Base-by-base conservation (phyloP, 2,329 filamentous ascomycete genomes). In the Stemphylium lycopersici region DNA sequence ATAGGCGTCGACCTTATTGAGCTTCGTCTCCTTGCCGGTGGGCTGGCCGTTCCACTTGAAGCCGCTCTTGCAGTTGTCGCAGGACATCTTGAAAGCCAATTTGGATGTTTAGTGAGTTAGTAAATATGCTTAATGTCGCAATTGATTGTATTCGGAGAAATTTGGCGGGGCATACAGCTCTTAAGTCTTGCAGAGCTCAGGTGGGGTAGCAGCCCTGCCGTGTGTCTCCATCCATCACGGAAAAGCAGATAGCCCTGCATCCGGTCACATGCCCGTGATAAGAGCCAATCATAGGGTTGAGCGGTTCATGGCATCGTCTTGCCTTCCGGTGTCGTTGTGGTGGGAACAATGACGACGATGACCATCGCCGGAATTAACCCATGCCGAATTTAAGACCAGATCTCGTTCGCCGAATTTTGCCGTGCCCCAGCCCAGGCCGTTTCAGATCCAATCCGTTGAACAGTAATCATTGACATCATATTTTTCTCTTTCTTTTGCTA, bases 1-100 rank as follows among this genome's bases (percentile, higher is more conserved):
- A 53, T 79, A 79, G 52, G 75, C 73, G 33, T 76, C 69, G 7
- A 71, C 67, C 29, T 71, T 69, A 48, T 73, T 74, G 26, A 80
- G 61, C 4, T 61, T 69, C 50, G 72, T 67, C 57, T 76, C 76
- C 40, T 67, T 75, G 56, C 77, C 77, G 13, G 61, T 59, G 16
- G 76, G 67, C 29, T 65, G 62, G 43, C 75, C 77, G 49, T 72
- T 54, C 68, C 78, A 77, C 52, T 72, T 71, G 56, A 75, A 77
- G 51, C 77, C 77, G 48, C 73, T 54, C 40, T 69, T 65, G 63
- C 69, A 77, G 55, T 71, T 68, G 2, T 72, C 70, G 56, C 65
- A 71, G 22, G 69, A 63, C 69, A 72, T 73, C 11, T 33, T 69
- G 42, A 38, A 16, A 37, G 33, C 26, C 34, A 16, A 20, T 8